Conservation (phyloP, 306 rosid species). For the Arachis stenosperma region DNA sequence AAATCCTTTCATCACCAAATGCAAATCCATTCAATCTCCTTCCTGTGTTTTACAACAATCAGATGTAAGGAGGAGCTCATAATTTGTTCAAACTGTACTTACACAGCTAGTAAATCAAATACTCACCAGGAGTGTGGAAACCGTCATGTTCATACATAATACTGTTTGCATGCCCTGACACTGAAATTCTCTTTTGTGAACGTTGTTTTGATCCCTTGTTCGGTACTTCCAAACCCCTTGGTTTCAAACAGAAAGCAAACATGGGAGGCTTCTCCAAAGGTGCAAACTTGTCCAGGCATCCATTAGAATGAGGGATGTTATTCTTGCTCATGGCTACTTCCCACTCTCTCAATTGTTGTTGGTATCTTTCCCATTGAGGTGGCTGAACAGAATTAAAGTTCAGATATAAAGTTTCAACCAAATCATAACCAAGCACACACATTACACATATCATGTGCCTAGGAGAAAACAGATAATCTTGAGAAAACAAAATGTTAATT, state of each 20-base stretch:
- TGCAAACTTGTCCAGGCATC: conserved; percentile 54
- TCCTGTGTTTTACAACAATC: conserved; percentile 59
- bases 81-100: not conserved
- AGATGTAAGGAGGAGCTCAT: conserved; percentile 20
- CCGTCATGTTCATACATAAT: conserved; percentile 66
- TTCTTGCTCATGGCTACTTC: conserved; percentile 64
- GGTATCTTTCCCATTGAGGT: conserved; percentile 86
- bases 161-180: conserved; percentile 62
- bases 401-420: conserved; percentile 9
- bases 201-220: conserved; percentile 85
- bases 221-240: conserved; percentile 82
- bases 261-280: conserved; percentile 82
- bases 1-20: conserved; percentile 65
- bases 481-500: conserved; percentile 23
- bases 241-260: conserved; percentile 96
- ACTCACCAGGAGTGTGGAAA: conserved; percentile 63
- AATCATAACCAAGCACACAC: conserved; percentile 11
- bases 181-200: conserved; percentile 73
- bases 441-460: not conserved
- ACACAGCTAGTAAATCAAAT: conserved; percentile 29
- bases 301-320: conserved; percentile 45
- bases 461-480: conserved; percentile 23
- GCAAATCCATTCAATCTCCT: conserved; percentile 72
- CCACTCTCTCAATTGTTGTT: conserved; percentile 77
- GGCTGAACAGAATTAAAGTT: conserved; percentile 56